Base-by-base conservation (phyloP, 2,329 filamentous ascomycete genomes). In the Fusarium sp. region DNA sequence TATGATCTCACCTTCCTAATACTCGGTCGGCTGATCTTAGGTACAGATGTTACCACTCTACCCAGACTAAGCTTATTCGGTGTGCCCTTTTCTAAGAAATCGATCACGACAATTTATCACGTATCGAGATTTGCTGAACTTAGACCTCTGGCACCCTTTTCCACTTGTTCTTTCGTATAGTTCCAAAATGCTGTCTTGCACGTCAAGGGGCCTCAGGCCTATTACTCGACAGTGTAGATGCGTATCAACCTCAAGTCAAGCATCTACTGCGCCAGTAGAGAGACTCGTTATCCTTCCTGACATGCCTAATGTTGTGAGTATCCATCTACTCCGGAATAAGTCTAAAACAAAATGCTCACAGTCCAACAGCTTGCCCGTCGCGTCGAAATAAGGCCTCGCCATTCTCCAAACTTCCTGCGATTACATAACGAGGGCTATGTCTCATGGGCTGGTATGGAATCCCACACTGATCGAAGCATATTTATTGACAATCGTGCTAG, bases 401-500 rank as follows among this genome's bases (percentile, higher is more conserved):
- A 54, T 15, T 54, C 51, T 15, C 51, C 51, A 22, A 54, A 54
- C 22, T 54, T 54, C 23, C n/a, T 45, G 13, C 46, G 51, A 11
- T 30, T 54, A 15, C 51, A 54, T 10, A 54, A 54, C 7, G 51
- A 54, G 20, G 51, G 51, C 32, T 54, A 54, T 17, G 51, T 54
- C 32, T 45, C 22, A 7, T 54, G 51, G 51, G 51, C 51, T 8
- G 51, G 51, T 54, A 39, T 6, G 40, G 22, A 22, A 39, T 13
- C 9, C 8, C 25, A 35, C 14, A 2, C 8, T 17, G 13, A 14
- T 19, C 17, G 11, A 15, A 17, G 20, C 17, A 7, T 40, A 8
- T n/a, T 54, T 4, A 46, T 7, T 7, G 13, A 27, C 7, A 25
- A 6, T 25, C 11, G n/a, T 37, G 2, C 2, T 6, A 54, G 51